Conservation (phyloP, 441 rosid species). For the Theobroma grandiflorum region DNA sequence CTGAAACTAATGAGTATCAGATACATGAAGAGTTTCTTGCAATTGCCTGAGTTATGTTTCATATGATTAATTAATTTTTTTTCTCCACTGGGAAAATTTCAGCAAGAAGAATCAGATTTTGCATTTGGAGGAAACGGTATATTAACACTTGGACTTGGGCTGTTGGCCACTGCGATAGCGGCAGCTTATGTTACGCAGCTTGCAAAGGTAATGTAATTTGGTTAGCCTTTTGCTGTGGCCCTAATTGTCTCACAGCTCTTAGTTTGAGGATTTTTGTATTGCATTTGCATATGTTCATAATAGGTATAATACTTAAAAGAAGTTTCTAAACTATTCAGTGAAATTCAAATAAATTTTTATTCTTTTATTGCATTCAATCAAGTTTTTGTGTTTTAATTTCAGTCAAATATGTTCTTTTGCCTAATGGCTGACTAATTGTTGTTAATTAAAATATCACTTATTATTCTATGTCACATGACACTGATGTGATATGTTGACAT, state of each 20-base stretch:
- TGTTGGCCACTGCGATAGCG: conserved; percentile 83
- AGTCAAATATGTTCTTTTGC: too few species aligned
- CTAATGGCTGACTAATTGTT: too few species aligned
- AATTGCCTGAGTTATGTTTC: background rate
- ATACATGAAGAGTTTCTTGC: background rate
- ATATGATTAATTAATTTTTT: background rate
- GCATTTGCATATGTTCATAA: too few species aligned
- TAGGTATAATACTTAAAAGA: too few species aligned
- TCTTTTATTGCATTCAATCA: too few species aligned
- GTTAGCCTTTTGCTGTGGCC: conserved; percentile 4
- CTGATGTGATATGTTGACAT: too few species aligned
- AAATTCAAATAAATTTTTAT: too few species aligned
- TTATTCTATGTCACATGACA: too few species aligned
- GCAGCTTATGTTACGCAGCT: conserved; percentile 88
- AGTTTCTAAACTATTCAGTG: too few species aligned
- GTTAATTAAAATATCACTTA: too few species aligned
- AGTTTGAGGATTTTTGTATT: too few species aligned
- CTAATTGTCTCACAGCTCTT: background rate
- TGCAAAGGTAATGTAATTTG: conserved; percentile 74
- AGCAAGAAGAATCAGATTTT: conserved; percentile 91
- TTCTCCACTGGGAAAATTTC: conserved; percentile 31
- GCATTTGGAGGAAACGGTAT: conserved; percentile 87
- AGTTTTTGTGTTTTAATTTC: too few species aligned
- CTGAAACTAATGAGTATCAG: background rate
- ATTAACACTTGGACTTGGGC: conserved; percentile 81